These are phyloP conservation scores for Nakazawaea ernobii DNA, from an alignment of 805 yeast species.

Conservation along the genomic window DNA sequence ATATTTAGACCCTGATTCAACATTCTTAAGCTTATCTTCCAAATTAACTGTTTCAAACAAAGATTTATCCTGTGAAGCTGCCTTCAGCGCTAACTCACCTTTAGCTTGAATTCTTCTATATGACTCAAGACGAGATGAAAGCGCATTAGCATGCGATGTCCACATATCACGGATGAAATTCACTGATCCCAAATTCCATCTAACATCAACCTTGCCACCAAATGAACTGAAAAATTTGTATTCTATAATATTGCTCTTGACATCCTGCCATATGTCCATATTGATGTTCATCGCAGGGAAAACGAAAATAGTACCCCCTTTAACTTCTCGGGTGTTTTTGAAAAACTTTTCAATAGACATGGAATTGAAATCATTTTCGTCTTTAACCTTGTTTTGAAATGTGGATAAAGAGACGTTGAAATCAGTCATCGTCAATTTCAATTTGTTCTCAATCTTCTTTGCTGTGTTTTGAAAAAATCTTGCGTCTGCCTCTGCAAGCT, in stretches of 20 bases:
- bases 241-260: slow-evolving; percentile 48
- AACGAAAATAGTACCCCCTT: slow-evolving; percentile 75
- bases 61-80: slow-evolving; percentile 26
- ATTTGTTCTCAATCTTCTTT: slow-evolving; percentile 43
- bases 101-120: slow-evolving; percentile 21
- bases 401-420: slow-evolving; percentile 64
- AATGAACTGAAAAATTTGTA: slow-evolving; percentile 67
- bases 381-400: slow-evolving; percentile 44
- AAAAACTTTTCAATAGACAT: slow-evolving; percentile 53
- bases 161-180: slow-evolving; percentile 91
- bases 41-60: slow-evolving; percentile 27
- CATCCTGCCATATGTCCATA: slow-evolving; percentile 70
- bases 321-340: slow-evolving; percentile 46
- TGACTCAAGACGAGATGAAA: slow-evolving; percentile 52
- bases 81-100: slow-evolving; percentile 19
- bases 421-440: slow-evolving; percentile 58
- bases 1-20: slow-evolving; percentile 41
- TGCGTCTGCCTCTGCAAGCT: slow-evolving; percentile 49
- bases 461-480: slow-evolving; percentile 44
- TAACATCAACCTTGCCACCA: slow-evolving; percentile 84
- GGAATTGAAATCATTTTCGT: slow-evolving; percentile 35
- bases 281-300: slow-evolving; percentile 71
- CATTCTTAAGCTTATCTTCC: slow-evolving; percentile 39
- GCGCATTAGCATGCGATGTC: slow-evolving; percentile 74
- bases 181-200: slow-evolving; percentile 92